Conservation (phyloP, 169 alveolate genomes). For the Plasmodium fragile region DNA sequence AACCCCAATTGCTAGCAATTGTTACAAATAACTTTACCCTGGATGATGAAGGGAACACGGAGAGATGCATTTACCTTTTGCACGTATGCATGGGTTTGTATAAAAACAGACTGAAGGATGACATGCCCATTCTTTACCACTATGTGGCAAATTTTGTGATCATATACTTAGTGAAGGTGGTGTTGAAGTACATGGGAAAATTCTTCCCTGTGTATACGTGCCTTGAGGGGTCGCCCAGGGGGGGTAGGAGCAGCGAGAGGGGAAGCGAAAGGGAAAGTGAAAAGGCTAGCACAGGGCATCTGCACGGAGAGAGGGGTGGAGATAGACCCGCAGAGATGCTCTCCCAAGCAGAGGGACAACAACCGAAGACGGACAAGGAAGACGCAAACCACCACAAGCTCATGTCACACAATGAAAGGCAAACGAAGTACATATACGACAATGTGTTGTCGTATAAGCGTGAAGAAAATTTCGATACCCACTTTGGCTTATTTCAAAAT, state of each 20-base stretch:
- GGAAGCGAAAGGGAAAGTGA: neutral
- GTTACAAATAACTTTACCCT: conserved; percentile 15
- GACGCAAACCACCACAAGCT: neutral
- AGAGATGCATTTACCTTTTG: conserved; percentile 47
- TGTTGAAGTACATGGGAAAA: conserved; percentile 35
- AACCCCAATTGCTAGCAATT: conserved; percentile 10
- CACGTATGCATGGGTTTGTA: conserved; percentile 45
- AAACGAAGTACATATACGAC: conserved; percentile 33
- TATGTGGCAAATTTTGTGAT: conserved; percentile 28
- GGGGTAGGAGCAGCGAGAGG: neutral
- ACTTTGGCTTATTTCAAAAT: conserved; percentile 9
- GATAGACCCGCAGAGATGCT: neutral
- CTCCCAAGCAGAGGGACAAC: neutral
- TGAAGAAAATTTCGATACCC: conserved; percentile 23
- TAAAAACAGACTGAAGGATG: conserved; percentile 27
- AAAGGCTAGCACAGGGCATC: neutral
- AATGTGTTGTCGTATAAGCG: conserved; percentile 35
- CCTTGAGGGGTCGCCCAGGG: neutral
- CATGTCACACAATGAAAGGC: conserved; percentile 1
- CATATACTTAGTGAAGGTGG: conserved; percentile 30
- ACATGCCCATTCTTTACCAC: conserved; percentile 9
- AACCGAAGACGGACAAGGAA: neutral
- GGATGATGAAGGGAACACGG: conserved; percentile 40
- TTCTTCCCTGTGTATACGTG: conserved; percentile 8
- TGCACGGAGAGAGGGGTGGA: neutral